Percentiles rank a stretch among this genome's conserved stretches.
These are phyloP conservation scores for Pseudozyma sp. DNA, from an alignment of 1,284 basidiomycete genomes.

Conservation along the genomic window DNA sequence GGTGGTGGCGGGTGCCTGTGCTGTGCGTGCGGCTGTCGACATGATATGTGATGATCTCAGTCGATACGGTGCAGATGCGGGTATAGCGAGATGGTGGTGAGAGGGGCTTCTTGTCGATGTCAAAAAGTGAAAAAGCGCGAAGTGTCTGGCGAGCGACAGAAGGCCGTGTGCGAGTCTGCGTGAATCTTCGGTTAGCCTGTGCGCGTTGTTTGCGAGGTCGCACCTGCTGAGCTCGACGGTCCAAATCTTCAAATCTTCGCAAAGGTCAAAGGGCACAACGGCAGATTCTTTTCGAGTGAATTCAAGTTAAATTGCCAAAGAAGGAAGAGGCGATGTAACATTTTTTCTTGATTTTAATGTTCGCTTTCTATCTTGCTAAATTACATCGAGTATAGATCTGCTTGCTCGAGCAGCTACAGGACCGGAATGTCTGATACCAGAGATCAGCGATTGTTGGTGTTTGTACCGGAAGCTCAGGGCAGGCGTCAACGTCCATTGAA, in stretches of 20 bases:
- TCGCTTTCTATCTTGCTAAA: too few relatives aligned
- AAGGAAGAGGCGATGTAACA: too few relatives aligned
- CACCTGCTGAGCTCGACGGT: neutral
- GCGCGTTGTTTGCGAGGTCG: slow-evolving; percentile 2
- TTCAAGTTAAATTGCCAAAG: too few relatives aligned
- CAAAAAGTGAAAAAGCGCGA: slow-evolving; percentile 2
- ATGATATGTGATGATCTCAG: slow-evolving; percentile 17
- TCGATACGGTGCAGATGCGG: slow-evolving; percentile 12
- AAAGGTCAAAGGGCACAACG: neutral
- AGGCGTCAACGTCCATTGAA: too few relatives aligned
- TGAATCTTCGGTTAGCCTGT: too few relatives aligned
- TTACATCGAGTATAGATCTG: too few relatives aligned
- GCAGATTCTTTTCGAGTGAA: neutral
- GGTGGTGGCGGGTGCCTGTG: slow-evolving; percentile 24
- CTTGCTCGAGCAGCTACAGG: too few relatives aligned
- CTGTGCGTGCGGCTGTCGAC: slow-evolving; percentile 35
- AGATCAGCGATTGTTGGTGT: too few relatives aligned
- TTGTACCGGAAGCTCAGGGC: too few relatives aligned
- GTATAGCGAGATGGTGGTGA: slow-evolving; percentile 15
- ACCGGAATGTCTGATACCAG: too few relatives aligned
- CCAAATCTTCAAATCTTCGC: neutral
- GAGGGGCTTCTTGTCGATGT: slow-evolving; percentile 5
- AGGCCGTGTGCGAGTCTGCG: neutral
- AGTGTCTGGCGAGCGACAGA: neutral
- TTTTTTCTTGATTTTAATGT: too few relatives aligned